Base-by-base conservation (phyloP, 768 basidiomycete genomes). In the Lactarius evosmus region DNA sequence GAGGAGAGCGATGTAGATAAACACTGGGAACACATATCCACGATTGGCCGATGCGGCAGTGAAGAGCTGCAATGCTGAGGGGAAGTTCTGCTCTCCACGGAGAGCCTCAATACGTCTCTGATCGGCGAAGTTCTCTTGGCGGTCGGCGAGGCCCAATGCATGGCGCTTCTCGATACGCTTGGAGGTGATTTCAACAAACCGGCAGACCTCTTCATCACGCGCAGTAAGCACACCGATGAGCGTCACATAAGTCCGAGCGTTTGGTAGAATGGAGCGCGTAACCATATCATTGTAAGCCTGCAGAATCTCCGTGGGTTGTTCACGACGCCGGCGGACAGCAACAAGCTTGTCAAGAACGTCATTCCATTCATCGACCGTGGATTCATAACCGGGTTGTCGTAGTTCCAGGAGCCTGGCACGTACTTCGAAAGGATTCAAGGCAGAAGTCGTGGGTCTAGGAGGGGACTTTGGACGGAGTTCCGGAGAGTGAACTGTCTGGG, bases 261-360 rank as follows among this genome's bases (percentile, higher is more conserved):
- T 87, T 9, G 95, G 93, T 0, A 82, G 70, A 4, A 94, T 72
- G 19, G 83, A 81, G 33, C 75, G 78, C 30, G 79, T 75, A 61
- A 93, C 75, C 80, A 95, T 84, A 54, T 84, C 78, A 66, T 91
- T 83, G 76, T 95, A 95, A 2, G 85, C 80, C 55, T 85, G 82
- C 58, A 89, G 72, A 40, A 93, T 74, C 46, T 80, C 71, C 0
- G 79, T 74, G 33, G 91, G 78, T 7, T 85, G 83, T 65, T 83
- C 82, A 8, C 85, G 85, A 11, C 71, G 61, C 19, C 60, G 50
- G 67, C 86, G 80, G 56, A 80, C 76, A 34, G 74, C 70, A 40
- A 78, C 69, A 3, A 93, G 74, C 0, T 83, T 85, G 1, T 78
- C 71, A 25, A 94, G 74, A 6, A 85, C 85, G 36, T 77, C 72